Conservation (phyloP, 129 eudicot genomes). For the Chrysanthemum seticuspe region DNA sequence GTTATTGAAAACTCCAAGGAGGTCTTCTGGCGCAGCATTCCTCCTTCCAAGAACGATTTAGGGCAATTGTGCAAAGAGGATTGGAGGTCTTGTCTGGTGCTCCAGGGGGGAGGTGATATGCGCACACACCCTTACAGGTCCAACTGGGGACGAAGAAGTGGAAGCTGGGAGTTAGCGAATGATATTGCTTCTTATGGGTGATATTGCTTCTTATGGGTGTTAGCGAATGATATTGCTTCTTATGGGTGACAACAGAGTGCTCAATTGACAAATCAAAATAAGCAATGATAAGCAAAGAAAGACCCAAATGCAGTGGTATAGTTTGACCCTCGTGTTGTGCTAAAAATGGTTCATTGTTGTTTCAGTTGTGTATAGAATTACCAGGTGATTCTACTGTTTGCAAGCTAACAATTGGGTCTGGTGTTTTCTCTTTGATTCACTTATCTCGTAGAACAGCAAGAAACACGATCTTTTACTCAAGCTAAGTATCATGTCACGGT, state of each 20-base stretch:
- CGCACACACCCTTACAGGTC: conserved; percentile 20
- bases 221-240: too few species aligned
- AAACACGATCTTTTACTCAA: too few species aligned
- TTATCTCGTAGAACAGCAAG: too few species aligned
- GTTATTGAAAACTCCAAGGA: conserved; percentile 54
- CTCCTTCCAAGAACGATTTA: conserved; percentile 70
- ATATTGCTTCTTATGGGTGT: too few species aligned
- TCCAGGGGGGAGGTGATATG: conserved; percentile 2
- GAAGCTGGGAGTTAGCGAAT: conserved; percentile 53
- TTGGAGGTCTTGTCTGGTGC: conserved; percentile 28
- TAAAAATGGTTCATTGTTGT: conserved; percentile 14
- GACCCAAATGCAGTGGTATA: background rate
- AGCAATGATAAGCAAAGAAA: conserved; percentile 26
- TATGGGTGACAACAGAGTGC: too few species aligned
- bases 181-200: conserved; percentile 38
- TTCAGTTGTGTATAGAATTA: conserved; percentile 15
- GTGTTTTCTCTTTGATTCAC: too few species aligned
- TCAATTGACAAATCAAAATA: conserved; percentile 25
- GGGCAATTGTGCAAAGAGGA: conserved; percentile 54
- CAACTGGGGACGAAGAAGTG: conserved; percentile 66
- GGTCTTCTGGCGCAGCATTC: conserved; percentile 55
- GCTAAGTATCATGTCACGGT: too few species aligned
- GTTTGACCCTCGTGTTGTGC: background rate
- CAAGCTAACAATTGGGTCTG: too few species aligned
- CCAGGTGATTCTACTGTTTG: too few species aligned